Conservation (phyloP, 106 monocot genomes). For the Gastrodia elata region DNA sequence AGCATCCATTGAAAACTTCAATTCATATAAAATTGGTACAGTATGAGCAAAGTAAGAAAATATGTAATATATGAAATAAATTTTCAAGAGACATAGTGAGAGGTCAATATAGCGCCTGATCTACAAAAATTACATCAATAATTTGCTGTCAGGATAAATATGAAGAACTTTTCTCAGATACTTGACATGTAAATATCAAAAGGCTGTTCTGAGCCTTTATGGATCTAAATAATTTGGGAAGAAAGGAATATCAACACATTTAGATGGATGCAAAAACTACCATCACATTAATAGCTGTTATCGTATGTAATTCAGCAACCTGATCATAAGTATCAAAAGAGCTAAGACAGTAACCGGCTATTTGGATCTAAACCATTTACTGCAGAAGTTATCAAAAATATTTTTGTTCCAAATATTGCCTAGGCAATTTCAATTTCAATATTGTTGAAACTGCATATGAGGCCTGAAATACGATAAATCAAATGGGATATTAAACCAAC, state of each 20-base stretch:
- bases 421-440: conserved; percentile 45
- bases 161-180: conserved; percentile 69
- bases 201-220: conserved; percentile 17
- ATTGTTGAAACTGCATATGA: conserved; percentile 27
- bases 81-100: background rate
- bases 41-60: background rate
- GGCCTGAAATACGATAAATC: conserved; percentile 56
- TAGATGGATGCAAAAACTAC: conserved; percentile 21
- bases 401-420: conserved; percentile 35
- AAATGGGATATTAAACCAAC: conserved; percentile 68
- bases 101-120: background rate
- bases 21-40: background rate
- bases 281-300: conserved; percentile 57
- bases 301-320: conserved; percentile 41
- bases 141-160: conserved; percentile 64
- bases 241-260: conserved; percentile 3
- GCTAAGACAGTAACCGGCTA: conserved; percentile 30
- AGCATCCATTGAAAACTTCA: background rate
- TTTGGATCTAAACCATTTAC: conserved; percentile 53
- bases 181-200: conserved; percentile 27
- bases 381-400: conserved; percentile 41
- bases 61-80: background rate
- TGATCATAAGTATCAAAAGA: conserved; percentile 27
- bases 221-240: conserved; percentile 40
- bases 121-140: conserved; percentile 47